These are phyloP conservation scores for Crithidia bombi DNA, from an alignment of 208 protist species.

Conservation along the genomic window DNA sequence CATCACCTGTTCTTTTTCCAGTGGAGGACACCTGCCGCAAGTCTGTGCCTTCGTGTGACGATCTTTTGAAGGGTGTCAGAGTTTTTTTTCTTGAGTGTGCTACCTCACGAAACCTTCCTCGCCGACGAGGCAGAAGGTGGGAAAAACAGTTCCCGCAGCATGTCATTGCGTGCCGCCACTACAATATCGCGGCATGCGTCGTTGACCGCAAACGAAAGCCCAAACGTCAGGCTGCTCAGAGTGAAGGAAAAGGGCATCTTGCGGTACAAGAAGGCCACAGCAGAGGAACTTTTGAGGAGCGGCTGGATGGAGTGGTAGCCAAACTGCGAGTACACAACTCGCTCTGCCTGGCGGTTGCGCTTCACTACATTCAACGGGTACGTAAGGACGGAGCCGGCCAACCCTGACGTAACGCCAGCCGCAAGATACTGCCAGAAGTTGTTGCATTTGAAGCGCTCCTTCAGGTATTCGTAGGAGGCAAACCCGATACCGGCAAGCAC, in stretches of 20 bases:
- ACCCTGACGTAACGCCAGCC: conserved; percentile 72
- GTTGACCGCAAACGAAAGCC: conserved; percentile 83
- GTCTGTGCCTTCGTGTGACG: too few relatives aligned
- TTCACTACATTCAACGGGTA: conserved; percentile 91
- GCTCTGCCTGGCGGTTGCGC: conserved; percentile 80
- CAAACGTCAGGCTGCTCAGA: conserved; percentile 75
- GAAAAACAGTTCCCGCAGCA: conserved; percentile 68
- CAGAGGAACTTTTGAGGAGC: conserved; percentile 46
- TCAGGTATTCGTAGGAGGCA: conserved; percentile 88
- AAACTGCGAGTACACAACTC: conserved; percentile 49
- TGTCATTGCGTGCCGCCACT: conserved; percentile 57
- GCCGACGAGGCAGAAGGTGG: conserved; percentile 10
- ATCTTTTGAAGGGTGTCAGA: too few relatives aligned
- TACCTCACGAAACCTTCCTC: neutral
- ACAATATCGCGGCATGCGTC: conserved; percentile 74
- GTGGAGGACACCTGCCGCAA: too few relatives aligned
- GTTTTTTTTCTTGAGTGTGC: neutral
- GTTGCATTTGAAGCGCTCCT: conserved; percentile 64
- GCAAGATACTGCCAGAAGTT: conserved; percentile 68
- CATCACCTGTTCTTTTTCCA: too few relatives aligned
- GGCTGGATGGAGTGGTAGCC: conserved; percentile 40
- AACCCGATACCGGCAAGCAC: conserved; percentile 91
- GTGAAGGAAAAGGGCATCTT: conserved; percentile 78
- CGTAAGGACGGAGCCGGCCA: conserved; percentile 76
- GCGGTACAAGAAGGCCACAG: conserved; percentile 68